Base-by-base conservation (phyloP, 257 asterid species). In the Fraxinus quadrangulata region DNA sequence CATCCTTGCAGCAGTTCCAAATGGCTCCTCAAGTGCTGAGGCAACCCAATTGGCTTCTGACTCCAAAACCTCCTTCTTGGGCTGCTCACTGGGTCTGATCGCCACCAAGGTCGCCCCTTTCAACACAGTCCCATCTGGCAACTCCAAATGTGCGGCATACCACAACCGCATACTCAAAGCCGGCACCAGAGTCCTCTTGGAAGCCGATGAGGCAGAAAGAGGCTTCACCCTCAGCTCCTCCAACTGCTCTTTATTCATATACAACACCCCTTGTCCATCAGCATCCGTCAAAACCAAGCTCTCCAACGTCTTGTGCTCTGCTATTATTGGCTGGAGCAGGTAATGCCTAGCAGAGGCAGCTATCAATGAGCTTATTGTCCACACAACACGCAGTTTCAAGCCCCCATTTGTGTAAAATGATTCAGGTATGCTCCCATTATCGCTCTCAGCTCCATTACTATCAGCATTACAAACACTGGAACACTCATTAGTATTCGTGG, bases 391-490 rank as follows among this genome's bases (percentile, higher is more conserved):
- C 56, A 78, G 30, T 73, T 78, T 78, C 72, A 78, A 63, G 1
- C 82, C 82, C 3, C 78, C 82, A 16, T 67, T 78, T 3, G 77
- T 78, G 80, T 68, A 77, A 77, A 77, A 77, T 6, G 82, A 61
- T 7, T 78, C 78, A 14, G 82, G 78, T 61, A 71, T 72, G 73
- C 82, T 78, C 19, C 78, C 74, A n/a, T 72, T 78, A 61, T 78
- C 81, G 16, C 23, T 70, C 6, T 70, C 75, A 6, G 49, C 36
- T 42, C 42, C 17, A 1, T 49, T 75, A 30, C 47, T 19, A 66
- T 17, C 4, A 21, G n/a, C 40, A 7, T 28, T 40, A 30, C 59
- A 16, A 47, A 5, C 21, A 47, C 59, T 47, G 59, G 59, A 47
- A 47, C 59, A 4, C 59, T 47, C 59, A 16, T 16, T 16, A 42